Evolutionary conservation across 768 basidiomycete genomes (phyloP).

Genomic region (Podaxis sp.): DNA sequence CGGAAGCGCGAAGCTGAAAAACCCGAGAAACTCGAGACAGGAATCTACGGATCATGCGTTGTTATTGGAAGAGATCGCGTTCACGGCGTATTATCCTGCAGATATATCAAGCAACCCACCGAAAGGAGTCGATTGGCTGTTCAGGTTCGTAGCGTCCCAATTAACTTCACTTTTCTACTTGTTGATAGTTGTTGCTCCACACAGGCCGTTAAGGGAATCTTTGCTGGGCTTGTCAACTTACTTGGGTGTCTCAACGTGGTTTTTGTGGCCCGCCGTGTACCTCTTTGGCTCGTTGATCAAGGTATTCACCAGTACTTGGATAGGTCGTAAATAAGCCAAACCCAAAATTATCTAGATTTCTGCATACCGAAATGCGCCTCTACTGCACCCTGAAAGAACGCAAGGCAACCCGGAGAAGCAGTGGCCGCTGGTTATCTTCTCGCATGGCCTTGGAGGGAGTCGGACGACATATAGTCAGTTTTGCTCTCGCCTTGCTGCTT

Average conservation of each 20-base stretch:
- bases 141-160: constrained; percentile 39
- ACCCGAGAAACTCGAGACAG: constrained; percentile 16
- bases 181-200: background rate
- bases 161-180: background rate
- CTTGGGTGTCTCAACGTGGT: constrained; percentile 41
- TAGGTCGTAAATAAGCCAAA: background rate
- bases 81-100: constrained; percentile 66
- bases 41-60: constrained; percentile 41
- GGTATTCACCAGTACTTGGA: constrained; percentile 24
- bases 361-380: constrained; percentile 53
- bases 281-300: constrained; percentile 48
- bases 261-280: constrained; percentile 50
- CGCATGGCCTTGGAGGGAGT: constrained; percentile 79
- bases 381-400: constrained; percentile 35
- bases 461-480: constrained; percentile 74
- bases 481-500: constrained; percentile 69
- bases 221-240: constrained; percentile 49
- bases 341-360: constrained; percentile 42
- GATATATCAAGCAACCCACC: constrained; percentile 29
- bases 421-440: constrained; percentile 84
- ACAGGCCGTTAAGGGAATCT: constrained; percentile 44
- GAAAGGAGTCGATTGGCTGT: constrained; percentile 54
- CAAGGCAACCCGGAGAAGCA: constrained; percentile 22
- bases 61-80: constrained; percentile 58
- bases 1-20: constrained; percentile 39